Evolutionary conservation across 2,329 filamentous ascomycete species (phyloP).

Genomic region (Epichloe sibirici): DNA sequence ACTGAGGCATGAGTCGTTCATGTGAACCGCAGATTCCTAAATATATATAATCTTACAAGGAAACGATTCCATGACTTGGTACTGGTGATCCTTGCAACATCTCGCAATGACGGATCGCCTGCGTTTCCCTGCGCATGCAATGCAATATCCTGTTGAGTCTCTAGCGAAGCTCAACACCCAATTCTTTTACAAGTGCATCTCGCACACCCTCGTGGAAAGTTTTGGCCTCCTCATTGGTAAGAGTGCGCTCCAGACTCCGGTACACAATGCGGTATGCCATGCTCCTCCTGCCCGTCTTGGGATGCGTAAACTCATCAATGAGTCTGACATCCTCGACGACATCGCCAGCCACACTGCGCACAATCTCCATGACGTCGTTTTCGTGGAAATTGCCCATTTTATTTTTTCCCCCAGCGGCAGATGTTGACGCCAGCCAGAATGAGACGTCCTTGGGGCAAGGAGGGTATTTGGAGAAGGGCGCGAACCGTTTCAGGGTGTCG

Average conservation of each 20-base stretch:
- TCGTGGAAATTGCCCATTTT: slow-evolving; percentile 57
- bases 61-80: neutral
- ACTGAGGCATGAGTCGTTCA: slow-evolving; percentile 14
- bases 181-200: slow-evolving; percentile 49
- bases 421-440: slow-evolving; percentile 61
- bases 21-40: slow-evolving; percentile 9
- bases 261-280: slow-evolving; percentile 92
- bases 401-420: slow-evolving; percentile 33
- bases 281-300: slow-evolving; percentile 71
- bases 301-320: slow-evolving; percentile 79
- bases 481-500: slow-evolving; percentile 48
- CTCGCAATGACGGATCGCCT: neutral
- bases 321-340: slow-evolving; percentile 76
- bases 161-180: slow-evolving; percentile 56
- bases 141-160: neutral
- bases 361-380: slow-evolving; percentile 95
- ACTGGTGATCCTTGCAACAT: neutral
- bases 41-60: neutral
- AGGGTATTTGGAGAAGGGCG: slow-evolving; percentile 84
- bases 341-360: slow-evolving; percentile 71
- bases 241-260: slow-evolving; percentile 77
- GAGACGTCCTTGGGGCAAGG: slow-evolving; percentile 84
- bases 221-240: slow-evolving; percentile 76
- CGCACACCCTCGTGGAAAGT: slow-evolving; percentile 58
- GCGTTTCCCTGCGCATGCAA: neutral